A percentile compares a stretch with the other conserved stretches of the same genome.
Conservation (phyloP, 331 rosid genomes). For the Acacia concinna region DNA sequence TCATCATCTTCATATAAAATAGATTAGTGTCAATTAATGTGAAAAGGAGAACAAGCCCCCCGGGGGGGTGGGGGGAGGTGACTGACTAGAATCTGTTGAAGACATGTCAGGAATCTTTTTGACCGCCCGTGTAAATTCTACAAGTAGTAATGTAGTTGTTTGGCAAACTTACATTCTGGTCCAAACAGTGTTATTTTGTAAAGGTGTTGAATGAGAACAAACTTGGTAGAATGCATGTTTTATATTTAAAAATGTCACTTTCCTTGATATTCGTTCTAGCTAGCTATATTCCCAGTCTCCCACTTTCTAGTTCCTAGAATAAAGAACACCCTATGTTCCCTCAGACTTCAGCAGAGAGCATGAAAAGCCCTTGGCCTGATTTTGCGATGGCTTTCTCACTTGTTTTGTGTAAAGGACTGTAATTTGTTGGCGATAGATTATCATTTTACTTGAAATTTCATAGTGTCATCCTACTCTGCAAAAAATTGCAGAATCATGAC, state of each 20-base stretch:
- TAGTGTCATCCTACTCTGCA: constrained; percentile 26
- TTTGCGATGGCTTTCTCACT: background rate
- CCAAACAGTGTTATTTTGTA: constrained; percentile 8
- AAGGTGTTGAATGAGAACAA: constrained; percentile 32
- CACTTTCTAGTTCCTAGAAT: constrained; percentile 20
- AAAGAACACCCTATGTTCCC: constrained; percentile 11
- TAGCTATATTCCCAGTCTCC: constrained; percentile 23
- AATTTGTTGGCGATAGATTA: background rate
- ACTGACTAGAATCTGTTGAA: constrained; percentile 48
- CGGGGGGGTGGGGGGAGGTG: background rate
- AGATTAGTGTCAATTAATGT: constrained; percentile 30
- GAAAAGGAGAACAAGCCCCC: constrained; percentile 18
- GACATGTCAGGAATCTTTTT: constrained; percentile 50
- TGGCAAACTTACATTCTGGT: background rate
- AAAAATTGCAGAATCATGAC: constrained; percentile 4
- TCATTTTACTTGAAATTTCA: constrained; percentile 11
- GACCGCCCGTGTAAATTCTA: constrained; percentile 49
- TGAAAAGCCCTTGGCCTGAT: constrained; percentile 31
- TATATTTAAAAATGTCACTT: constrained; percentile 27
- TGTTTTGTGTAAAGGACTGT: constrained; percentile 13
- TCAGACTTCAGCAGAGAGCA: constrained; percentile 25
- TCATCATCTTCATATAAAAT: constrained; percentile 32
- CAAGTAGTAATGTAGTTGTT: constrained; percentile 1
- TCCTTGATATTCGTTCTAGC: constrained; percentile 26
- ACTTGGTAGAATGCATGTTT: constrained; percentile 27